A percentile compares a stretch with the other conserved stretches of the same genome.
These are phyloP conservation scores for Ganoderma resinaceum DNA, from an alignment of 1,284 basidiomycete genomes.

Conservation along the genomic window DNA sequence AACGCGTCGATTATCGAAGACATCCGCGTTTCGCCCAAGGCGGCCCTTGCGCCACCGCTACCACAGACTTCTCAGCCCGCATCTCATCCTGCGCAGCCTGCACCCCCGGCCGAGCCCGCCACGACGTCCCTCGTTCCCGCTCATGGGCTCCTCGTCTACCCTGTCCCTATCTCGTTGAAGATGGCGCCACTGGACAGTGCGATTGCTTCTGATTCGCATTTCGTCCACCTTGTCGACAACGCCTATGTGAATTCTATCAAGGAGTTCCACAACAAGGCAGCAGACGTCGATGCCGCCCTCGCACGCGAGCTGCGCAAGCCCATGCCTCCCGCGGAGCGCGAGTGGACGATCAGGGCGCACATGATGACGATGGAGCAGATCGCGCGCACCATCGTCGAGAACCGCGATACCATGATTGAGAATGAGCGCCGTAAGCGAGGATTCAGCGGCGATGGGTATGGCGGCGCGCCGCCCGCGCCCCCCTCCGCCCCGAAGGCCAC, in stretches of 20 bases:
- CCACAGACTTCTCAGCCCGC: slow-evolving; percentile 10
- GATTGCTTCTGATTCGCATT: slow-evolving; percentile 17
- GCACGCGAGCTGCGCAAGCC: slow-evolving; percentile 31
- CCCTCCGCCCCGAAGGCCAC: slow-evolving; percentile 9
- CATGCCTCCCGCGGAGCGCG: slow-evolving; percentile 25
- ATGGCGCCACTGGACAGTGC: slow-evolving; percentile 15
- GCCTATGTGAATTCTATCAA: slow-evolving; percentile 29
- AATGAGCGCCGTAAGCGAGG: slow-evolving; percentile 24
- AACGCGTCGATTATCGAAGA: slow-evolving; percentile 21
- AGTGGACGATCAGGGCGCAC: slow-evolving; percentile 26
- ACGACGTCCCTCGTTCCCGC: neutral
- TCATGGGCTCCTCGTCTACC: slow-evolving; percentile 22
- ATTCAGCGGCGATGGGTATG: slow-evolving; percentile 19
- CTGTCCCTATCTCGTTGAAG: slow-evolving; percentile 23
- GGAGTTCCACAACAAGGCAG: slow-evolving; percentile 33
- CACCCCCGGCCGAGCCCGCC: neutral
- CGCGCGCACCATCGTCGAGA: slow-evolving; percentile 28
- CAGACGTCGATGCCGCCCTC: slow-evolving; percentile 34
- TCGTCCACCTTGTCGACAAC: slow-evolving; percentile 21
- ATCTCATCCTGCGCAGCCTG: slow-evolving; percentile 12
- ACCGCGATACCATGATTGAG: slow-evolving; percentile 20
- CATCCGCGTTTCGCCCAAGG: slow-evolving; percentile 15
- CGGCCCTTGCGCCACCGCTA: slow-evolving; percentile 7
- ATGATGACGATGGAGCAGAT: slow-evolving; percentile 30
- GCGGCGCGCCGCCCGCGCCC: neutral